Evolutionary conservation across 1,139 yeast species (phyloP).

Genomic region (Pichia cactophila): DNA sequence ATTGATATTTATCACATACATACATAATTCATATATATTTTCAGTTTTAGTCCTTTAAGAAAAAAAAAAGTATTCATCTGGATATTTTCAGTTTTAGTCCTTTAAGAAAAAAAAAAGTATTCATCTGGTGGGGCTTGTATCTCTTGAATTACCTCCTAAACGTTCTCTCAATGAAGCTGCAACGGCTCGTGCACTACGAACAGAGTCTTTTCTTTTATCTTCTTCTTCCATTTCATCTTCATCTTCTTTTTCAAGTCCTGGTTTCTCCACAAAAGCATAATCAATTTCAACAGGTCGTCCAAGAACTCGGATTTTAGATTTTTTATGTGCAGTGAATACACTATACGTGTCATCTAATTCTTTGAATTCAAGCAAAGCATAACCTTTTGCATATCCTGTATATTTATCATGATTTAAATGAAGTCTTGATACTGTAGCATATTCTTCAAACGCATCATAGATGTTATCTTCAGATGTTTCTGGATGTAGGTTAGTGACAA

Average conservation of each 20-base stretch:
- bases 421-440: slow-evolving; percentile 32
- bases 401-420: slow-evolving; percentile 37
- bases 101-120: not conserved
- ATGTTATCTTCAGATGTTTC: slow-evolving; percentile 41
- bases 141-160: slow-evolving; percentile 2
- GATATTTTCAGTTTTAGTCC: not conserved
- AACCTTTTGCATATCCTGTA: slow-evolving; percentile 38
- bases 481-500: slow-evolving; percentile 36
- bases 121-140: slow-evolving; percentile 3
- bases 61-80: not conserved
- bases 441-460: slow-evolving; percentile 35
- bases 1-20: not conserved
- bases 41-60: not conserved
- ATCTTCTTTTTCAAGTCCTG: not conserved
- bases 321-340: slow-evolving; percentile 26
- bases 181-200: not conserved
- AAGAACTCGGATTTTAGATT: slow-evolving; percentile 28
- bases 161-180: not conserved
- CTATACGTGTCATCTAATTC: slow-evolving; percentile 29
- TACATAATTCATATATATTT: not conserved
- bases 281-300: slow-evolving; percentile 30
- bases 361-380: slow-evolving; percentile 35
- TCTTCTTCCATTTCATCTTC: not conserved
- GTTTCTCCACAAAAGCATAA: slow-evolving; percentile 31
- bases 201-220: not conserved